Evolutionary conservation across 202 grass and related monocot species (phyloP).

Genomic region (Dendrocalamus latiflorus): DNA sequence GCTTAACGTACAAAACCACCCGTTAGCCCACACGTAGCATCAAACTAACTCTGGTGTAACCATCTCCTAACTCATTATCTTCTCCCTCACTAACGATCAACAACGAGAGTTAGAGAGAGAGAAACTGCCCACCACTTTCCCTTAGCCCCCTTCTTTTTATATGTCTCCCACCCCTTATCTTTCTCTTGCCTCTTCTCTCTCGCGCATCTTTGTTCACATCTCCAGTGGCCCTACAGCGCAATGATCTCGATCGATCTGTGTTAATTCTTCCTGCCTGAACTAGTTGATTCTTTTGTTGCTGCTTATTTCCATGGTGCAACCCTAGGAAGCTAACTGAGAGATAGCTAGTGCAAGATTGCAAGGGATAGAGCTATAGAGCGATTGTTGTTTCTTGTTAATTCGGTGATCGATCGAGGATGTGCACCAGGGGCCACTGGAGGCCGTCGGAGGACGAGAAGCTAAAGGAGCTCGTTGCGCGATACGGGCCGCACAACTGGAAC

Average conservation of each 20-base stretch:
- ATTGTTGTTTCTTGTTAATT: neutral
- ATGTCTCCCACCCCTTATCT: constrained; percentile 31
- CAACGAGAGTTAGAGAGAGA: constrained; percentile 17
- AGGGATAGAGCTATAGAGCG: neutral
- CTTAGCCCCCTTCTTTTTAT: constrained; percentile 32
- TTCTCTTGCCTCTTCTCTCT: constrained; percentile 28
- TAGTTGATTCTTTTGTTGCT: constrained; percentile 16
- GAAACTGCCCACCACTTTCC: constrained; percentile 46
- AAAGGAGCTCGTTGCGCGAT: constrained; percentile 64
- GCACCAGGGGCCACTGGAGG: constrained; percentile 85
- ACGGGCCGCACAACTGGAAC: constrained; percentile 95
- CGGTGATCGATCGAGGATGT: constrained; percentile 47
- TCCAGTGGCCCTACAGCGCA: neutral
- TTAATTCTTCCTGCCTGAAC: constrained; percentile 1
- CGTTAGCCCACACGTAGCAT: constrained; percentile 90
- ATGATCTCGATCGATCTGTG: constrained; percentile 24
- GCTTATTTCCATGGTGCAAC: constrained; percentile 15
- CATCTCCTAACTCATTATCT: constrained; percentile 76
- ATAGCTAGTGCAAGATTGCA: neutral
- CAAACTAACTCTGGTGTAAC: constrained; percentile 85
- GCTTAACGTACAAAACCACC: constrained; percentile 75
- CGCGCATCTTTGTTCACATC: constrained; percentile 23
- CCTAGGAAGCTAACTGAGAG: neutral
- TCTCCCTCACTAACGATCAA: constrained; percentile 79
- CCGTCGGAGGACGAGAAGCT: constrained; percentile 84